These are phyloP conservation scores for Limtongia smithiae DNA, from an alignment of 805 yeast species.

Conservation along the genomic window DNA sequence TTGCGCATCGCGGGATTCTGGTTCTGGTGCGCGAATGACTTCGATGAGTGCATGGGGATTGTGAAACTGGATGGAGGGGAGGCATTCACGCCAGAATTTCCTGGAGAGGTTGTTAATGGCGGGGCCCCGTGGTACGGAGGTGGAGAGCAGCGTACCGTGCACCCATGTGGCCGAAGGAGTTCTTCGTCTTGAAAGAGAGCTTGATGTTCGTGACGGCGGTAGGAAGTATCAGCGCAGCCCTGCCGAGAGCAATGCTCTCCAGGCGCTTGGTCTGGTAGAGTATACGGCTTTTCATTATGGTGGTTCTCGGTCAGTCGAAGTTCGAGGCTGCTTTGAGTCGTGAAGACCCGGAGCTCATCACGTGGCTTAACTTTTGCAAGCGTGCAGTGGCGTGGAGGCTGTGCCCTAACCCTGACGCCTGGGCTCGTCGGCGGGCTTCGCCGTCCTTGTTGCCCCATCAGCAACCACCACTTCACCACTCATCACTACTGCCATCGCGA, in stretches of 20 bases:
- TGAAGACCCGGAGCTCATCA: too few species aligned
- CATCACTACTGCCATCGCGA: too few species aligned
- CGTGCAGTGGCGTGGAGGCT: too few species aligned
- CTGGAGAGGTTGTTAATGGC: conserved; percentile 33
- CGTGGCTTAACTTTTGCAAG: too few species aligned
- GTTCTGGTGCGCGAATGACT: conserved; percentile 40
- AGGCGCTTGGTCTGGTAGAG: conserved; percentile 6
- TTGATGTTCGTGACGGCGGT: neutral
- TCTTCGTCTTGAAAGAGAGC: conserved; percentile 17
- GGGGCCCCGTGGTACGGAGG: neutral
- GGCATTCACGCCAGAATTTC: conserved; percentile 67
- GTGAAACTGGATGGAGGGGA: conserved; percentile 78
- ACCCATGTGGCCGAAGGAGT: conserved; percentile 26
- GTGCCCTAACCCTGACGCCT: too few species aligned
- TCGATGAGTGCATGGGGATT: conserved; percentile 67
- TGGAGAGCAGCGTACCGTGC: conserved; percentile 14
- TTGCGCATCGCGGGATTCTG: conserved; percentile 40
- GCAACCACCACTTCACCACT: too few species aligned
- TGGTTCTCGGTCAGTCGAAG: too few species aligned
- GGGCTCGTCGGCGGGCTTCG: too few species aligned
- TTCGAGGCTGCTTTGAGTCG: too few species aligned
- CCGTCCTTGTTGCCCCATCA: too few species aligned
- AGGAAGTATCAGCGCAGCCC: conserved; percentile 16
- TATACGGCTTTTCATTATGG: conserved; percentile 6
- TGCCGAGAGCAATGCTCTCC: conserved; percentile 8